Conservation (phyloP, 2,329 filamentous ascomycete species). For the Aspergillus sp. region DNA sequence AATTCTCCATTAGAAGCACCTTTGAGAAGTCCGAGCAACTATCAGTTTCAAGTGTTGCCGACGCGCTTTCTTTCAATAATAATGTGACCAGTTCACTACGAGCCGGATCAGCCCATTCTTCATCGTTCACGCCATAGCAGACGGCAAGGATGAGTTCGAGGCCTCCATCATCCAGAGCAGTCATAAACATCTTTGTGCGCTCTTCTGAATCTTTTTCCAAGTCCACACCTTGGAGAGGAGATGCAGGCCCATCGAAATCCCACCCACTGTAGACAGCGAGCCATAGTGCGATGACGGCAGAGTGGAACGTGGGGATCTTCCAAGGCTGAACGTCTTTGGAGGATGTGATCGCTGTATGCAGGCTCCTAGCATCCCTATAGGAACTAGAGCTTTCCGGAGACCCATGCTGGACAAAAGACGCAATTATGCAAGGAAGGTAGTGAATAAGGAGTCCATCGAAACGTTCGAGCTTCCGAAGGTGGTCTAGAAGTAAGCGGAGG, state of each 20-base stretch:
- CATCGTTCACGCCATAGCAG: constrained; percentile 75
- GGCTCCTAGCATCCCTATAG: constrained; percentile 67
- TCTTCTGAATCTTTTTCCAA: constrained; percentile 67
- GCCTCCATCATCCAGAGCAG: constrained; percentile 81
- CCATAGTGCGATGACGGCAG: constrained; percentile 82
- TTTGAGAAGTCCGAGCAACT: constrained; percentile 74
- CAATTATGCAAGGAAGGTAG: constrained; percentile 75
- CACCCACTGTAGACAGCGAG: constrained; percentile 89
- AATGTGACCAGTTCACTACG: constrained; percentile 79
- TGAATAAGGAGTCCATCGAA: constrained; percentile 78
- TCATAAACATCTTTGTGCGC: constrained; percentile 71
- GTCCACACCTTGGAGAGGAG: constrained; percentile 63
- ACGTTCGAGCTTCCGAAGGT: constrained; percentile 70
- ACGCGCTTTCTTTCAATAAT: constrained; percentile 76
- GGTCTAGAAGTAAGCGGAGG: constrained; percentile 70
- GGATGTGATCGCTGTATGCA: constrained; percentile 69
- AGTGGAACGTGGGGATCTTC: constrained; percentile 73
- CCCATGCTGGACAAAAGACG: constrained; percentile 75
- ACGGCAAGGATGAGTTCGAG: constrained; percentile 89
- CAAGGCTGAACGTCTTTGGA: constrained; percentile 69
- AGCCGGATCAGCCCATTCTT: constrained; percentile 85
- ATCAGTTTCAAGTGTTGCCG: constrained; percentile 67
- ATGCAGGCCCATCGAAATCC: constrained; percentile 71
- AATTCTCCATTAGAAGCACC: constrained; percentile 70
- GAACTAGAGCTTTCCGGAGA: constrained; percentile 71